Evolutionary conservation across 257 asterid species (phyloP).

Genomic region (Nicotiana undulata): DNA sequence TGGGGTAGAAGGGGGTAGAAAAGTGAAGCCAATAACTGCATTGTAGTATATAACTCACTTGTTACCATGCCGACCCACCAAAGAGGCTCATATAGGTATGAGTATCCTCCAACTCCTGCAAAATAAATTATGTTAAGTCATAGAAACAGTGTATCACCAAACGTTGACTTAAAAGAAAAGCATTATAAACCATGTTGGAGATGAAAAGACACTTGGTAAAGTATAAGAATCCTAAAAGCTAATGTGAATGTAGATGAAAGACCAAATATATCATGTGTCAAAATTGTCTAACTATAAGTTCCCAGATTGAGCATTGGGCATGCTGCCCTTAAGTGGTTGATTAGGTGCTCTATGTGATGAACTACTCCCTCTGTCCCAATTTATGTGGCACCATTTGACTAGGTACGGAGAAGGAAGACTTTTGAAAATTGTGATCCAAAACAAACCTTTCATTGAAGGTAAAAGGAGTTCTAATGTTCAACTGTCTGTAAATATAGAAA

Average conservation of each 20-base stretch:
- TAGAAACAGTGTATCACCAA: not conserved
- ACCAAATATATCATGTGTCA: not conserved
- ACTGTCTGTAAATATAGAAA: too few relatives aligned
- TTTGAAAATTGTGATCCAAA: too few relatives aligned
- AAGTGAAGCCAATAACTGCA: not conserved
- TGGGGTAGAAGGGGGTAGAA: not conserved
- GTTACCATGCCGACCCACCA: constrained; percentile 34
- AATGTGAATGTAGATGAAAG: not conserved
- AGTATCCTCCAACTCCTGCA: constrained; percentile 78
- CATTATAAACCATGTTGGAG: not conserved
- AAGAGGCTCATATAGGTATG: constrained; percentile 63
- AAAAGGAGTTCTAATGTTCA: too few relatives aligned
- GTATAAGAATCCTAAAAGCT: not conserved
- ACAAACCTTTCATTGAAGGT: too few relatives aligned
- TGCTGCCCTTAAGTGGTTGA: not conserved
- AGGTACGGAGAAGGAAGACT: too few relatives aligned
- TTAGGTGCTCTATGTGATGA: not conserved
- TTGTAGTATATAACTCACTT: constrained; percentile 31
- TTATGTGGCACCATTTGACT: too few relatives aligned
- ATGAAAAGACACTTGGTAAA: not conserved
- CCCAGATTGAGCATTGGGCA: not conserved
- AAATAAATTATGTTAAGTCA: not conserved
- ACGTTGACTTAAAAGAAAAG: not conserved
- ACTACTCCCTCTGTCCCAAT: not conserved
- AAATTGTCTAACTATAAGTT: not conserved